Percentiles rank a stretch among this genome's conserved stretches.
Conservation (phyloP, 805 yeast genomes). For the Saccharomycopsis babjevae region DNA sequence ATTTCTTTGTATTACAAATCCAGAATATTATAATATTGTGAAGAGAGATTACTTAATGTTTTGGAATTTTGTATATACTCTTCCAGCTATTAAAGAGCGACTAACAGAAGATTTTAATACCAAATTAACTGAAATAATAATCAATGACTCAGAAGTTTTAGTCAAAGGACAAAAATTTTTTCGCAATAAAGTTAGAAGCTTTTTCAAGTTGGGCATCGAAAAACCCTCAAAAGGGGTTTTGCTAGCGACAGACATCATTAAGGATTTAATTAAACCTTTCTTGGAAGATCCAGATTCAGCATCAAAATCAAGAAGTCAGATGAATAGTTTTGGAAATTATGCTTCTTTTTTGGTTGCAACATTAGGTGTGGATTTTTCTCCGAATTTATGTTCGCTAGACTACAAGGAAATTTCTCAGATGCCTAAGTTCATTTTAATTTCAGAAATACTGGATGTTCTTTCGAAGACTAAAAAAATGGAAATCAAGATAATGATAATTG, state of each 20-base stretch:
- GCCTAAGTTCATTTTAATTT: neutral
- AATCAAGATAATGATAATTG: slow-evolving; percentile 39
- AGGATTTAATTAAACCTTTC: slow-evolving; percentile 25
- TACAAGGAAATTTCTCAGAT: neutral
- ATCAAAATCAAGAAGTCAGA: slow-evolving; percentile 23
- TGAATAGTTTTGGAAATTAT: slow-evolving; percentile 31
- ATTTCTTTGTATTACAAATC: neutral
- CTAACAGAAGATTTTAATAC: slow-evolving; percentile 22
- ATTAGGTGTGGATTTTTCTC: neutral
- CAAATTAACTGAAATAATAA: slow-evolving; percentile 34
- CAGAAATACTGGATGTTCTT: neutral
- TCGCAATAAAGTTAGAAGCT: slow-evolving; percentile 52
- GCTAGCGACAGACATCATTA: slow-evolving; percentile 28
- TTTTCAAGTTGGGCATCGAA: slow-evolving; percentile 23
- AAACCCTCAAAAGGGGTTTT: slow-evolving; percentile 22
- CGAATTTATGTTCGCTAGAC: neutral
- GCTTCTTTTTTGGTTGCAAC: slow-evolving; percentile 5
- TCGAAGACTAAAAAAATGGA: neutral
- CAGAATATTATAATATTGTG: neutral
- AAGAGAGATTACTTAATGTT: neutral
- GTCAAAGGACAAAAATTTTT: slow-evolving; percentile 49
- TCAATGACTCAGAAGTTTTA: slow-evolving; percentile 45
- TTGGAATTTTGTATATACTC: neutral
- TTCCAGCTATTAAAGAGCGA: neutral
- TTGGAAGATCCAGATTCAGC: slow-evolving; percentile 24